These are phyloP conservation scores for Hamamelis virginiana DNA, from an alignment of 164 flowering plant genomes.

Conservation along the genomic window DNA sequence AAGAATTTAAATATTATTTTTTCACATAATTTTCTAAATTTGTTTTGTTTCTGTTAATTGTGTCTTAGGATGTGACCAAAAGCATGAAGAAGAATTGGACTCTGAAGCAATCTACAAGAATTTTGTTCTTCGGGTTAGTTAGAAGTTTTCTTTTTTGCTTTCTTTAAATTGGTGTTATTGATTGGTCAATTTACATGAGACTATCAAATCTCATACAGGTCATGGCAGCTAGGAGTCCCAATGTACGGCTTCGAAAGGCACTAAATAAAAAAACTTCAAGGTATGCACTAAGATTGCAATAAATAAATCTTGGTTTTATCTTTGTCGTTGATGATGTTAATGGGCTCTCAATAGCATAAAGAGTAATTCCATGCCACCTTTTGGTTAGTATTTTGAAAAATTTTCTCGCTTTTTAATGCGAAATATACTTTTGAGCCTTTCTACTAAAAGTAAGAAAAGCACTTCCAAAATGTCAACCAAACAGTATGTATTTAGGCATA, in stretches of 20 bases:
- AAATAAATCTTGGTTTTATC: neutral
- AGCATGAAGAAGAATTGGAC: constrained; percentile 83
- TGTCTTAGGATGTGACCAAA: constrained; percentile 78
- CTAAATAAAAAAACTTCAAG: constrained; percentile 40
- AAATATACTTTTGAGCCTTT: no score
- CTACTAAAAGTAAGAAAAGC: no score
- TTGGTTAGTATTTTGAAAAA: no score
- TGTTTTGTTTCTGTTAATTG: neutral
- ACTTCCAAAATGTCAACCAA: no score
- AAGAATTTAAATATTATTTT: neutral
- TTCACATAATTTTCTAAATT: neutral
- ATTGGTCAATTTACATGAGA: neutral
- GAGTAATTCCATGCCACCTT: no score
- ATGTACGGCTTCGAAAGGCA: constrained; percentile 49
- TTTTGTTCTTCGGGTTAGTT: constrained; percentile 80
- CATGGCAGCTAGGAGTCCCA: constrained; percentile 97
- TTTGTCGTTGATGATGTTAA: neutral
- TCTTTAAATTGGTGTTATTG: neutral
- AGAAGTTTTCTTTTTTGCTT: neutral
- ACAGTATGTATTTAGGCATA: no score
- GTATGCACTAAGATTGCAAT: constrained; percentile 25
- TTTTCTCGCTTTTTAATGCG: no score
- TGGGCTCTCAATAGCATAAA: constrained; percentile 7
- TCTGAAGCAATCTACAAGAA: constrained; percentile 65
- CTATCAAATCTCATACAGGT: constrained; percentile 49